These are phyloP conservation scores for Trichoderma asperellum DNA, from an alignment of 2,329 filamentous ascomycete species.

Conservation along the genomic window DNA sequence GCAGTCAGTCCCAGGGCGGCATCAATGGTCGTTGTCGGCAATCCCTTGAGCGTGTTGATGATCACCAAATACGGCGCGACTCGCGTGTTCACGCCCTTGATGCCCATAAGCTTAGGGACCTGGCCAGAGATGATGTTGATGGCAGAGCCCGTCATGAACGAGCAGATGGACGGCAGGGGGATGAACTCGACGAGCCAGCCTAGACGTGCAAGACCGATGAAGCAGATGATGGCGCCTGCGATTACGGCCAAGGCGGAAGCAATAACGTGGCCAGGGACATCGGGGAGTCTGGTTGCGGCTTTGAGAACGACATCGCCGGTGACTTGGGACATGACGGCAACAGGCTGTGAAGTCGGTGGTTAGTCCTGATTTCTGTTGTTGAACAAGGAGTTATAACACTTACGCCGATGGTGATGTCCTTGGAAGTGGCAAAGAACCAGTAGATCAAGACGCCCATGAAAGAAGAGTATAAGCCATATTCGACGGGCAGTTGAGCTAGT, in stretches of 20 bases:
- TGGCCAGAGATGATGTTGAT: conserved; percentile 57
- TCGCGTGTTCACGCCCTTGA: conserved; percentile 54
- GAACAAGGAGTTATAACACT: conserved; percentile 39
- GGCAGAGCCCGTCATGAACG: conserved; percentile 59
- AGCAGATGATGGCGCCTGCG: conserved; percentile 53
- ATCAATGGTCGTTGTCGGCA: conserved; percentile 61
- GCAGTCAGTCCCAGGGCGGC: conserved; percentile 75
- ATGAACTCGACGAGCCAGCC: conserved; percentile 61
- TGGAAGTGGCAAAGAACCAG: conserved; percentile 98
- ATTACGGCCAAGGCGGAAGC: conserved; percentile 55
- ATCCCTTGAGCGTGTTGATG: conserved; percentile 53
- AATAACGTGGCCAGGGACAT: conserved; percentile 48
- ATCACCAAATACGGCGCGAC: conserved; percentile 54
- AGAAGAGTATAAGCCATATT: conserved; percentile 67
- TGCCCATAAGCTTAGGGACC: conserved; percentile 55
- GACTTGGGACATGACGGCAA: conserved; percentile 57
- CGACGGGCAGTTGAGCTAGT: conserved; percentile 51
- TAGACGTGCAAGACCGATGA: conserved; percentile 54
- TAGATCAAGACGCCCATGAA: conserved; percentile 96
- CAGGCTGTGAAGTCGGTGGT: conserved; percentile 47
- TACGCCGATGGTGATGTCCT: conserved; percentile 84
- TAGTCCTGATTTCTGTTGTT: neutral
- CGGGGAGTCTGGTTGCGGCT: conserved; percentile 45
- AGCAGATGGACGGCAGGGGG: conserved; percentile 55
- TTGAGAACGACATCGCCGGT: conserved; percentile 53